Conservation (phyloP, 805 yeast genomes). For the Suhomyces canberraensis region DNA sequence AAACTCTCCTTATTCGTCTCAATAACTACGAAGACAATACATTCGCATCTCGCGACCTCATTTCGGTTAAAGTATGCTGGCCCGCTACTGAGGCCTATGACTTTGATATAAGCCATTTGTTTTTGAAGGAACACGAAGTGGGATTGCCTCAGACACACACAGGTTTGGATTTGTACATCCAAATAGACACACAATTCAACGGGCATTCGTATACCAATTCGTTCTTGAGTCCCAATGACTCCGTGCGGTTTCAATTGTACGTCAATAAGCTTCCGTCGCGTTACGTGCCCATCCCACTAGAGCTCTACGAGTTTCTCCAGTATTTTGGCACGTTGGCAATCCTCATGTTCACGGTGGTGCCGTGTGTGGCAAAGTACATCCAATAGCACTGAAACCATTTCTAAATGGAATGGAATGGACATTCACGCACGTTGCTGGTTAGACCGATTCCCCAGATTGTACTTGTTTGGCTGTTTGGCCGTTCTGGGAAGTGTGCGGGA, state of each 20-base stretch:
- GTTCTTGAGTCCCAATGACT: slow-evolving; percentile 9
- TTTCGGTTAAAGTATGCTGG: slow-evolving; percentile 35
- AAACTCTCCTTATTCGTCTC: slow-evolving; percentile 25
- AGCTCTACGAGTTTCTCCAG: slow-evolving; percentile 25
- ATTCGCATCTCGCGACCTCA: slow-evolving; percentile 22
- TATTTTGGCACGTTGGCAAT: slow-evolving; percentile 23
- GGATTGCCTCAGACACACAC: background rate
- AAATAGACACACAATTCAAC: slow-evolving; percentile 19
- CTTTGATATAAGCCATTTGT: slow-evolving; percentile 22
- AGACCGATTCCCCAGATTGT: too few species aligned
- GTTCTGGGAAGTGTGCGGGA: too few species aligned
- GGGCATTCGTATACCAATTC: slow-evolving; percentile 17
- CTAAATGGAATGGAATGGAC: too few species aligned
- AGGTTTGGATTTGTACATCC: slow-evolving; percentile 16
- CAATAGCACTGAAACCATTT: background rate
- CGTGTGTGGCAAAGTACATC: slow-evolving; percentile 2
- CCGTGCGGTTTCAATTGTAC: slow-evolving; percentile 21
- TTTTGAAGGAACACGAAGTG: slow-evolving; percentile 14
- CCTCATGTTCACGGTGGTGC: slow-evolving; percentile 5
- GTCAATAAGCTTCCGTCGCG: slow-evolving; percentile 24
- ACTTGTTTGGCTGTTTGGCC: too few species aligned
- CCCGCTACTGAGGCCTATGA: slow-evolving; percentile 31
- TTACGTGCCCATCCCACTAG: slow-evolving; percentile 33
- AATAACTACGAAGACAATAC: slow-evolving; percentile 32
- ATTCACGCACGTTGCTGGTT: too few species aligned